Percentiles rank a stretch among this genome's conserved stretches.
These are phyloP conservation scores for Verticillium alfalfae DNA, from an alignment of 2,329 filamentous ascomycete species.

Conservation along the genomic window DNA sequence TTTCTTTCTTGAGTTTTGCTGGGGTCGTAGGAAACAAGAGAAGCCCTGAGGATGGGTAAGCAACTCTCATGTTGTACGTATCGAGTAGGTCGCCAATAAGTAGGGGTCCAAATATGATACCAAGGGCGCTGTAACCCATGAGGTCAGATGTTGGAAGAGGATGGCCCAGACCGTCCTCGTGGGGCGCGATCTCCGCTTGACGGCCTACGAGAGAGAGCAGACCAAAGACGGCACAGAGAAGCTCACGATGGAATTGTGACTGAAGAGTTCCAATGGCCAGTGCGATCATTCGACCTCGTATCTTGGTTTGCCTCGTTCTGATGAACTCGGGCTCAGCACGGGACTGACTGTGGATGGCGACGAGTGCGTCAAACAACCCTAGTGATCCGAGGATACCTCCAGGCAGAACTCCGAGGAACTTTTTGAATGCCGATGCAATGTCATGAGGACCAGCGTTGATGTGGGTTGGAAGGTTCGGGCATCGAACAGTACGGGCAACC, in stretches of 20 bases:
- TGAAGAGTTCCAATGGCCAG: slow-evolving; percentile 54
- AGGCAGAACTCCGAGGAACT: slow-evolving; percentile 55
- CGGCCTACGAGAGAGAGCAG: slow-evolving; percentile 57
- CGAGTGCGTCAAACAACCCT: slow-evolving; percentile 54
- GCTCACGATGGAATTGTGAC: slow-evolving; percentile 54
- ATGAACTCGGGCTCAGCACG: slow-evolving; percentile 44
- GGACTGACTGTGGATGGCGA: slow-evolving; percentile 54
- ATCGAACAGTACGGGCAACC: slow-evolving; percentile 53
- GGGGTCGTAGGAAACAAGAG: slow-evolving; percentile 36
- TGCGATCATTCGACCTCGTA: slow-evolving; percentile 61
- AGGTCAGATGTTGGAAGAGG: slow-evolving; percentile 50
- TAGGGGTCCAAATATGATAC: slow-evolving; percentile 61
- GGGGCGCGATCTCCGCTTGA: slow-evolving; percentile 45
- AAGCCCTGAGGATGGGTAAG: slow-evolving; percentile 32
- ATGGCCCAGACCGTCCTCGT: slow-evolving; percentile 45
- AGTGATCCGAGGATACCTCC: slow-evolving; percentile 62
- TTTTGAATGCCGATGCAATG: slow-evolving; percentile 63
- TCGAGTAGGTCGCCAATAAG: slow-evolving; percentile 53
- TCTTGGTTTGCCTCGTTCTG: slow-evolving; percentile 46
- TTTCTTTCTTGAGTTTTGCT: slow-evolving; percentile 34
- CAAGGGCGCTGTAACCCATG: slow-evolving; percentile 60
- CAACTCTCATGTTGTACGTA: slow-evolving; percentile 37
- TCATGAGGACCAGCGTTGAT: slow-evolving; percentile 57
- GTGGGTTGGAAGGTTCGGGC: slow-evolving; percentile 53
- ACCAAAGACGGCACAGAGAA: slow-evolving; percentile 64